Base-by-base conservation (phyloP, 192 early-diverging fungal species). In the Coemansia sp. region DNA sequence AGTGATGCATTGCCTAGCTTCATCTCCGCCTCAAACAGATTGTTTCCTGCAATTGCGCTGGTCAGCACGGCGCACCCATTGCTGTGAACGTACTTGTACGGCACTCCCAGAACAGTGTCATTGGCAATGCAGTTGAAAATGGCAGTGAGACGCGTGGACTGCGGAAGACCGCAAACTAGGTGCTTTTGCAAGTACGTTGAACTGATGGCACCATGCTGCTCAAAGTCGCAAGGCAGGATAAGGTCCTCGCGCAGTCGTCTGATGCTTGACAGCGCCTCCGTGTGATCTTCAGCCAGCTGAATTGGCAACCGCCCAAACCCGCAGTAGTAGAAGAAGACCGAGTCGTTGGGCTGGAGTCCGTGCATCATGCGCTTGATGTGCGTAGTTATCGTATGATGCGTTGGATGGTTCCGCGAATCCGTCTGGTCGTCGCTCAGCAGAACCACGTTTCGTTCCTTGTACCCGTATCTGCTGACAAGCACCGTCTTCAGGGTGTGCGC, bases 281-380 rank as follows among this genome's bases (percentile, higher is more conserved):
- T 53, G 60, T 56, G 69, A 4, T 56, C 62, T 2, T 75, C 74
- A 11, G 48, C 54, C 3, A 76, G 58, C 62, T 81, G 79, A 23
- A 63, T 18, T 16, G 79, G 72, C 40, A 82, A 83, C 12, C 85
- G 78, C 38, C 92, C 87, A 65, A 91, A 91, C 39, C 94, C 94
- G 60, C 85, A 90, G 69, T 83, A 94, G 74, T 92, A 90, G 74
- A 94, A 88, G 67, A 91, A 89, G 63, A 94, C 79, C 9, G 88
- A 87, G 69, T 93, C 92, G 58, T 88, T 88, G 50, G 92, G 86
- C 38, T 79, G 74, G 40, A 89, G 85, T 32, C 79, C 89, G 49
- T 74, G 72, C 65, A 91, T 88, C 53, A 94, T 86, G 82, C 89
- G 90, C 40, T 82, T 79, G 71, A 93, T 89, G 44, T 82, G 86